A percentile compares a stretch with the other conserved stretches of the same genome.
Conservation (phyloP, 1,284 basidiomycete species). For the Ceratobasidium sp. region DNA sequence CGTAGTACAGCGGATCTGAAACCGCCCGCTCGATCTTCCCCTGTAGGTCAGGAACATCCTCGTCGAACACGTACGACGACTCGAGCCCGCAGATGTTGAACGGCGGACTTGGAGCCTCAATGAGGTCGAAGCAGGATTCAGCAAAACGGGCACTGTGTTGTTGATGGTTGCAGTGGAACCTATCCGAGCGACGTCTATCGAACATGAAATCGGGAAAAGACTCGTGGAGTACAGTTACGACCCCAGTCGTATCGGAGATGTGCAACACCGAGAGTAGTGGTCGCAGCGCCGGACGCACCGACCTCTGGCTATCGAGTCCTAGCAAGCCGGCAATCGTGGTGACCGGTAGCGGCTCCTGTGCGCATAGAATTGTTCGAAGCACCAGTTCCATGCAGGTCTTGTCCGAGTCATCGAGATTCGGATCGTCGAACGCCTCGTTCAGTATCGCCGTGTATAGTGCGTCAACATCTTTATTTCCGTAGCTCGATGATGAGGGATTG, state of each 20-base stretch:
- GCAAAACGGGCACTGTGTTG: neutral
- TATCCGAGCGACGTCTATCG: neutral
- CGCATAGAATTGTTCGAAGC: neutral
- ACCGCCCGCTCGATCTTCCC: neutral
- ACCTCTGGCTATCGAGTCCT: neutral
- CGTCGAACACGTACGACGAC: conserved; percentile 24
- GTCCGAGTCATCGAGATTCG: neutral
- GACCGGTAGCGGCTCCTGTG: neutral
- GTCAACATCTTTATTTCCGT: neutral
- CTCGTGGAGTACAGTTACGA: conserved; percentile 18
- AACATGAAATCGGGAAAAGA: conserved; percentile 35
- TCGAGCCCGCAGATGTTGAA: conserved; percentile 39
- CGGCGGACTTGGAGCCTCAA: neutral
- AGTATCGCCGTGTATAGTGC: neutral
- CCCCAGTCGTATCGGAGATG: neutral
- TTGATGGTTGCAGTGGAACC: neutral
- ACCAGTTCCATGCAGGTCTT: neutral
- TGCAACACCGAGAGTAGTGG: conserved; percentile 16
- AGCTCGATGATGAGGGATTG: neutral
- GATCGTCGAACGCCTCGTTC: neutral
- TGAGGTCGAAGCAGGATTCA: conserved; percentile 1
- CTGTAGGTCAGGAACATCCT: neutral
- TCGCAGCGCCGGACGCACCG: neutral
- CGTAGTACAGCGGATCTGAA: neutral
- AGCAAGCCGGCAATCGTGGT: neutral